Percentiles rank a stretch among this genome's conserved stretches.
Conservation (phyloP, 2,329 filamentous ascomycete species). For the Claviceps fusiformis region DNA sequence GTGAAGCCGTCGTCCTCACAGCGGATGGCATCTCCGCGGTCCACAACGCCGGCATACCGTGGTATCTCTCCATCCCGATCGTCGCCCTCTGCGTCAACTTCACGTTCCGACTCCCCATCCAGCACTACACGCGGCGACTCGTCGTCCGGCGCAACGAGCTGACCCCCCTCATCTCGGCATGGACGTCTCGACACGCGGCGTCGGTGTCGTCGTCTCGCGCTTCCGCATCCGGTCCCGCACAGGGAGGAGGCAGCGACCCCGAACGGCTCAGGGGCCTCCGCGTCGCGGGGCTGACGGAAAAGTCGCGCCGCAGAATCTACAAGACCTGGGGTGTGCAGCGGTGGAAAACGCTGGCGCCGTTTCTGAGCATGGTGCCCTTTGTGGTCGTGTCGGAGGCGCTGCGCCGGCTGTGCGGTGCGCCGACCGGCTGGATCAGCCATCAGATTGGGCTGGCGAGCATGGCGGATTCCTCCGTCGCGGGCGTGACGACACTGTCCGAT, state of each 20-base stretch:
- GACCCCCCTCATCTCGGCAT: constrained; percentile 19
- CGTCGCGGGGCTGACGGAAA: constrained; percentile 13
- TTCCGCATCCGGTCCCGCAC: not conserved
- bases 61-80: constrained; percentile 41
- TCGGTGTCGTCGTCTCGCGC: not conserved
- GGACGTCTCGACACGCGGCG: constrained; percentile 15
- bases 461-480: not conserved
- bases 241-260: constrained; percentile 3
- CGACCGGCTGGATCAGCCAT: constrained; percentile 17
- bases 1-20: constrained; percentile 23
- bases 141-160: constrained; percentile 16
- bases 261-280: constrained; percentile 13
- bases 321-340: constrained; percentile 28
- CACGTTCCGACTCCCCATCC: constrained; percentile 32
- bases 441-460: constrained; percentile 15
- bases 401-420: constrained; percentile 29
- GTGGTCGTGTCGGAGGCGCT: constrained; percentile 36
- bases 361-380: constrained; percentile 34
- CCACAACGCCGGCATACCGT: constrained; percentile 34
- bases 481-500: constrained; percentile 10
- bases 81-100: constrained; percentile 33
- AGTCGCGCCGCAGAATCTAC: constrained; percentile 20
- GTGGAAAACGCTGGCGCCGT: constrained; percentile 30
- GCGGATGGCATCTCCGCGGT: constrained; percentile 29
- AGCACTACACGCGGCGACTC: constrained; percentile 24